Evolutionary conservation across 2,329 filamentous ascomycete genomes (phyloP).

Genomic region (Leptographium wingfieldii): DNA sequence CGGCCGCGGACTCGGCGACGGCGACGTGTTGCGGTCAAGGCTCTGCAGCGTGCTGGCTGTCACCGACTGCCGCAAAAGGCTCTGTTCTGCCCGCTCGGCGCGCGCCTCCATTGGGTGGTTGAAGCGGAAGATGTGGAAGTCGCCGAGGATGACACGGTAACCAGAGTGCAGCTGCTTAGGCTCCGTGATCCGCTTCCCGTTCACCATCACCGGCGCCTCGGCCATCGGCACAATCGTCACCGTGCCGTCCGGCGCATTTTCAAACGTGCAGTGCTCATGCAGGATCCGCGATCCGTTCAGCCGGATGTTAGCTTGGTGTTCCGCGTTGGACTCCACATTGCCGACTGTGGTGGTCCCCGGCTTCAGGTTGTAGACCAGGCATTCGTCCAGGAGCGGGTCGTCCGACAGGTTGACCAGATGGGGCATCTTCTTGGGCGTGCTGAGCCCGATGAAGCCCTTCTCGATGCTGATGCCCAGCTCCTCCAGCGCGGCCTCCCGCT

Average conservation of each 20-base stretch:
- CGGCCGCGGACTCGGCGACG: constrained; percentile 47
- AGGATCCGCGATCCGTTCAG: constrained; percentile 90
- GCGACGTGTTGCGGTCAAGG: constrained; percentile 37
- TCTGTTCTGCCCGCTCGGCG: constrained; percentile 78
- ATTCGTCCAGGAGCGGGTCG: constrained; percentile 85
- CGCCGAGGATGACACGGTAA: constrained; percentile 87
- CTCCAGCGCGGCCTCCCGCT: constrained; percentile 86
- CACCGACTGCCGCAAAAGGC: constrained; percentile 71
- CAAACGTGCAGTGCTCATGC: constrained; percentile 84
- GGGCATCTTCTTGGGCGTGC: constrained; percentile 97
- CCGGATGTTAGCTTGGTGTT: constrained; percentile 71
- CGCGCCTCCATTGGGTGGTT: constrained; percentile 95
- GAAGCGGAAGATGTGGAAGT: constrained; percentile 98
- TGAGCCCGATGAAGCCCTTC: constrained; percentile 90
- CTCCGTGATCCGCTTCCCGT: constrained; percentile 79
- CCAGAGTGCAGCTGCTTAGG: constrained; percentile 80
- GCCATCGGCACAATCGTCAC: constrained; percentile 86
- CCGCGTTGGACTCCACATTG: constrained; percentile 74
- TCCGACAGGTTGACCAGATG: constrained; percentile 97
- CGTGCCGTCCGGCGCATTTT: constrained; percentile 73
- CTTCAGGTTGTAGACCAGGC: constrained; percentile 95
- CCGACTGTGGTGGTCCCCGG: constrained; percentile 89
- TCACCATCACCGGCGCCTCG: constrained; percentile 96
- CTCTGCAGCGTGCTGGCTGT: constrained; percentile 48
- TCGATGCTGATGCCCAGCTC: constrained; percentile 98